Conservation (phyloP, 176 grass and related monocot genomes). For the Raddia guianensis region DNA sequence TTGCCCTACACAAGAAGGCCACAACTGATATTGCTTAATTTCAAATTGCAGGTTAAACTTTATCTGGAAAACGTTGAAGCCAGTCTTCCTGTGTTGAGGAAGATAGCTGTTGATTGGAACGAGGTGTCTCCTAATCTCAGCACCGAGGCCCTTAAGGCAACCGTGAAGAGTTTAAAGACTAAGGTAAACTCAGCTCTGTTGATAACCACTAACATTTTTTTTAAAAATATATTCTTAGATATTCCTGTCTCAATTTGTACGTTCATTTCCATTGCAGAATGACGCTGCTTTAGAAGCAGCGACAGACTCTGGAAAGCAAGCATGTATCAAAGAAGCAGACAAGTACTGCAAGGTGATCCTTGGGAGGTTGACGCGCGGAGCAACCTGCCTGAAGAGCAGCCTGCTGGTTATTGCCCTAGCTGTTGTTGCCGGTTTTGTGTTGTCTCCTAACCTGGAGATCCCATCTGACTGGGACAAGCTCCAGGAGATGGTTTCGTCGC, state of each 20-base stretch:
- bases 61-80: conserved; percentile 69
- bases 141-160: conserved; percentile 66
- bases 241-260: background rate
- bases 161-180: conserved; percentile 72
- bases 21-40: conserved; percentile 18
- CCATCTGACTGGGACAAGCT: conserved; percentile 60
- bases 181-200: conserved; percentile 49
- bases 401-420: conserved; percentile 52
- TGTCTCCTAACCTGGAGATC: conserved; percentile 57
- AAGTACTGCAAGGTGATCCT: conserved; percentile 85
- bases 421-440: conserved; percentile 40
- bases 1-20: background rate
- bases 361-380: conserved; percentile 57
- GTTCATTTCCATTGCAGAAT: conserved; percentile 57
- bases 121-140: conserved; percentile 65
- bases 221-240: background rate
- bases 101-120: conserved; percentile 71
- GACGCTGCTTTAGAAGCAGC: conserved; percentile 55
- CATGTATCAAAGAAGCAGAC: conserved; percentile 75
- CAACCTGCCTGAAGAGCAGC: conserved; percentile 67
- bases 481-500: conserved; percentile 43
- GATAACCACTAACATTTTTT: background rate
- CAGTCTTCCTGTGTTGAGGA: conserved; percentile 71
- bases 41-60: conserved; percentile 62
- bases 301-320: conserved; percentile 50